phyloP scores from a whole-genome alignment of 2,329 filamentous ascomycete species.

The Botrytis porri region DNA sequence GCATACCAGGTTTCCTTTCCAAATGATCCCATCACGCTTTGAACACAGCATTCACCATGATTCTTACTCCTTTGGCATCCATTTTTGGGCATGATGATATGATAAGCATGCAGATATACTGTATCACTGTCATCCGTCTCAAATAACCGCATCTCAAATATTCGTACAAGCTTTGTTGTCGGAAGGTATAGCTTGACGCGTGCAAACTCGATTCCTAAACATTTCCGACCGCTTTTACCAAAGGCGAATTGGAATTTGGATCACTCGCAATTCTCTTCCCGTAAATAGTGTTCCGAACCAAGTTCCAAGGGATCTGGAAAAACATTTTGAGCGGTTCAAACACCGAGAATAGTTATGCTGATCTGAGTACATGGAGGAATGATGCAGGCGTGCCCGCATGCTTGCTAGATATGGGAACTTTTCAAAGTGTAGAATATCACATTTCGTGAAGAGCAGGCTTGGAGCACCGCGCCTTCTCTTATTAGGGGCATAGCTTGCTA shows the following conservation, averaged over 20 bases:
- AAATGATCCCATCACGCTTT: not conserved
- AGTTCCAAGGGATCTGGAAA: conserved; percentile 31
- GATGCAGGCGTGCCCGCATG: conserved; percentile 17
- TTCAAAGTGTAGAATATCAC: conserved; percentile 22
- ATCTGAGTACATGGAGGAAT: conserved; percentile 28
- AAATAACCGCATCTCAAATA: conserved; percentile 21
- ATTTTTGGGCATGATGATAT: conserved; percentile 1
- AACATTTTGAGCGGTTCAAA: conserved; percentile 36
- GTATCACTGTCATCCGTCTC: conserved; percentile 20
- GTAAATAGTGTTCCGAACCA: conserved; percentile 43
- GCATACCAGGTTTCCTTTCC: not conserved
- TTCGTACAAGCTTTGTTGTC: conserved; percentile 5
- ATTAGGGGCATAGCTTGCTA: conserved; percentile 24
- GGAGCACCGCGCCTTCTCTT: conserved; percentile 24
- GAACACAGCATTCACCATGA: not conserved
- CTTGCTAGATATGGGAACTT: conserved; percentile 31
- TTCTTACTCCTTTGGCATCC: not conserved
- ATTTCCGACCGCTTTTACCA: conserved; percentile 42
- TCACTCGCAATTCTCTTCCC: conserved; percentile 27
- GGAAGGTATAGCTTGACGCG: conserved; percentile 24
- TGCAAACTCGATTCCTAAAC: conserved; percentile 39
- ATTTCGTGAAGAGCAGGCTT: conserved; percentile 27
- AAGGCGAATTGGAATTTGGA: conserved; percentile 42
- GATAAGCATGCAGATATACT: conserved; percentile 15
- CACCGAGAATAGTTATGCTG: conserved; percentile 23